Percentiles rank a stretch among this genome's conserved stretches.
Evolutionary conservation across 495 filamentous ascomycete genomes (phyloP).

Genomic region (Aspergillus baeticus): DNA sequence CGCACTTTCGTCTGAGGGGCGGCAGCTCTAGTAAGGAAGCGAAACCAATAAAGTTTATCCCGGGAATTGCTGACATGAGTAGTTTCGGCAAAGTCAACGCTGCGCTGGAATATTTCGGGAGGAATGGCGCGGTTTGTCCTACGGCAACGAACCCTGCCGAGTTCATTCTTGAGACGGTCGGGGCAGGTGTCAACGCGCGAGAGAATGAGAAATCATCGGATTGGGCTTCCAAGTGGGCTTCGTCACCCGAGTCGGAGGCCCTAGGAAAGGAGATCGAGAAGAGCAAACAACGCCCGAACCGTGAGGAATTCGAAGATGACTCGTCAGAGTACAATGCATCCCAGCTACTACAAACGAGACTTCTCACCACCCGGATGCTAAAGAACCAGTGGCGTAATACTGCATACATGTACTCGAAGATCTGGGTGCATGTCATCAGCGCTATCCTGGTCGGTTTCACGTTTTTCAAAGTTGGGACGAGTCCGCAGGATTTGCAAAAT

Average conservation of each 20-base stretch:
- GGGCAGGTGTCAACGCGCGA: not conserved
- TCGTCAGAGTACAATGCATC: slow-evolving; percentile 1
- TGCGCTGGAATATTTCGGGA: slow-evolving; percentile 70
- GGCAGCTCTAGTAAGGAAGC: slow-evolving; percentile 66
- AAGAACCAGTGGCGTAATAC: slow-evolving; percentile 8
- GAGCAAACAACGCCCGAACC: not conserved
- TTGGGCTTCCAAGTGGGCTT: slow-evolving; percentile 1
- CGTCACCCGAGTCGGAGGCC: not conserved
- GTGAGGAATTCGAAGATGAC: not conserved
- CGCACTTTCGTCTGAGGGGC: slow-evolving; percentile 63
- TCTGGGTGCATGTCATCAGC: slow-evolving; percentile 8
- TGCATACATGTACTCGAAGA: slow-evolving; percentile 6
- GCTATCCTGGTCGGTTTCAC: slow-evolving; percentile 3
- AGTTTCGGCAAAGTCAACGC: slow-evolving; percentile 39
- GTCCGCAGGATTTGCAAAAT: slow-evolving; percentile 3
- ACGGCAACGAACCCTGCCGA: slow-evolving; percentile 75
- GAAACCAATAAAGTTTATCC: slow-evolving; percentile 25
- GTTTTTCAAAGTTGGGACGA: slow-evolving; percentile 1
- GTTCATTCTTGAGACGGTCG: slow-evolving; percentile 5
- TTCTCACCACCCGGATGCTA: not conserved
- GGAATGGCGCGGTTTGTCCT: slow-evolving; percentile 71
- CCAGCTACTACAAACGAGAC: not conserved
- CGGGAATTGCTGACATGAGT: not conserved
- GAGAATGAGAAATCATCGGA: slow-evolving; percentile 3
- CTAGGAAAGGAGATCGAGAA: not conserved